Conservation (phyloP, 768 basidiomycete species). For the Phaffia australis region DNA sequence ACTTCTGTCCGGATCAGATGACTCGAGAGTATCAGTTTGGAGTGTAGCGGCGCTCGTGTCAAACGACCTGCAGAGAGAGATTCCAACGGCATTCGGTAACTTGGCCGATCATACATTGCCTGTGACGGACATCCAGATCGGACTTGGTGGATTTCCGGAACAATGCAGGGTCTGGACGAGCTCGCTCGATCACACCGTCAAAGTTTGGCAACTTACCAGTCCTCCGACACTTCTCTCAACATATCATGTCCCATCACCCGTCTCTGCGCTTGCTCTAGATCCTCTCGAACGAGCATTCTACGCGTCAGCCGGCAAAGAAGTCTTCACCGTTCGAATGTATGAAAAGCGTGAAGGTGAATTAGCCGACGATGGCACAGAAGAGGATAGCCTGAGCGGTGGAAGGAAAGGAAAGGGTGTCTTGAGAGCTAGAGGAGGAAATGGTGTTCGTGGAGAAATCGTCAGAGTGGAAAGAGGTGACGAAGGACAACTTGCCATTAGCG, state of each 20-base stretch:
- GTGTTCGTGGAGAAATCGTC: constrained; percentile 16
- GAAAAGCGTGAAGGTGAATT: constrained; percentile 13
- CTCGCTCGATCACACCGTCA: constrained; percentile 80
- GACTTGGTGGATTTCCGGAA: constrained; percentile 61
- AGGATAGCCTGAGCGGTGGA: not conserved
- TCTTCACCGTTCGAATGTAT: constrained; percentile 23
- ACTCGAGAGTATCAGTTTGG: constrained; percentile 83
- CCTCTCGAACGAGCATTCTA: constrained; percentile 23
- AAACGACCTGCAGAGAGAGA: constrained; percentile 59
- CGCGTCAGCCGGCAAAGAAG: constrained; percentile 22
- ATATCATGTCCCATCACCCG: constrained; percentile 19
- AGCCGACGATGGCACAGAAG: constrained; percentile 8
- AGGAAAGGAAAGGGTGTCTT: constrained; percentile 18
- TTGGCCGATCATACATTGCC: constrained; percentile 87
- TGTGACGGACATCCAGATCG: constrained; percentile 68
- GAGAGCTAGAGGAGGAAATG: constrained; percentile 15
- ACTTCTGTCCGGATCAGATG: constrained; percentile 77
- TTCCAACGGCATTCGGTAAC: constrained; percentile 63
- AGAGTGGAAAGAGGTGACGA: constrained; percentile 19
- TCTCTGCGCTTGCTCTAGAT: constrained; percentile 20
- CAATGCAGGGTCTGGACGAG: constrained; percentile 66
- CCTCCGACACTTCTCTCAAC: constrained; percentile 22
- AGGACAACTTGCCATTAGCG: constrained; percentile 41
- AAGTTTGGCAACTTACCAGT: constrained; percentile 42
- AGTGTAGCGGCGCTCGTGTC: constrained; percentile 70